phyloP scores from a whole-genome alignment of 345 rosid species.

The Bruguiera gymnorhiza region DNA sequence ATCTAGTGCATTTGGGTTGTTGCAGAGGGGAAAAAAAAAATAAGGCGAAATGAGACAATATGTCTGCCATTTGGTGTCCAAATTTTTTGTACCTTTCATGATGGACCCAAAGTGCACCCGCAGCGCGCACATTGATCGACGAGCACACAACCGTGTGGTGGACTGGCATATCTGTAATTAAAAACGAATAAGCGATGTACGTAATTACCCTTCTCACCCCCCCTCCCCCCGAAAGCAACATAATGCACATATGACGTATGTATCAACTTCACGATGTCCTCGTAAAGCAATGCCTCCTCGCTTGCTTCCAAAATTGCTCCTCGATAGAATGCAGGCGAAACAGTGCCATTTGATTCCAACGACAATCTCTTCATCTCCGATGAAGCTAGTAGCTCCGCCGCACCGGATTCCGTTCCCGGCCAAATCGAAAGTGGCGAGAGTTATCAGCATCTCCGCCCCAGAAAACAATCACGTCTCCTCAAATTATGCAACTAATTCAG shows the following conservation, averaged over 20 bases:
- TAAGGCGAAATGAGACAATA: not conserved
- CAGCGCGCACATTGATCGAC: slow-evolving; percentile 21
- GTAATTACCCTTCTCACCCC: not conserved
- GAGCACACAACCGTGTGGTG: not conserved
- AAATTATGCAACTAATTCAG: not conserved
- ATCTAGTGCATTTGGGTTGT: slow-evolving; percentile 9
- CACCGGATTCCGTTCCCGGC: slow-evolving; percentile 26
- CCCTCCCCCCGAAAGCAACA: too few species aligned
- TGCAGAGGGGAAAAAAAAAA: not conserved
- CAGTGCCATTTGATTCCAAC: slow-evolving; percentile 30
- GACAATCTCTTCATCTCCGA: slow-evolving; percentile 35
- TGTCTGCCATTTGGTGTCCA: slow-evolving; percentile 38
- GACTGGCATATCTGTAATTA: slow-evolving; percentile 22
- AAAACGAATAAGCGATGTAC: not conserved
- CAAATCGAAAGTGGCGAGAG: slow-evolving; percentile 33
- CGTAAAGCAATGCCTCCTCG: not conserved
- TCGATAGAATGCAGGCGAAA: slow-evolving; percentile 35
- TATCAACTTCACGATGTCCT: not conserved
- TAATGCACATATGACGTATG: not conserved
- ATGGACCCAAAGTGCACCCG: slow-evolving; percentile 26
- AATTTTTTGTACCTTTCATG: slow-evolving; percentile 24
- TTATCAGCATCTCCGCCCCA: slow-evolving; percentile 50
- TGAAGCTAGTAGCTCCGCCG: slow-evolving; percentile 25
- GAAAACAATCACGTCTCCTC: slow-evolving; percentile 15
- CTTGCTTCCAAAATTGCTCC: slow-evolving; percentile 1